Percentiles rank a stretch among this genome's conserved stretches.
Conservation (phyloP, 2,329 filamentous ascomycete genomes). For the Colletotrichum incanum region DNA sequence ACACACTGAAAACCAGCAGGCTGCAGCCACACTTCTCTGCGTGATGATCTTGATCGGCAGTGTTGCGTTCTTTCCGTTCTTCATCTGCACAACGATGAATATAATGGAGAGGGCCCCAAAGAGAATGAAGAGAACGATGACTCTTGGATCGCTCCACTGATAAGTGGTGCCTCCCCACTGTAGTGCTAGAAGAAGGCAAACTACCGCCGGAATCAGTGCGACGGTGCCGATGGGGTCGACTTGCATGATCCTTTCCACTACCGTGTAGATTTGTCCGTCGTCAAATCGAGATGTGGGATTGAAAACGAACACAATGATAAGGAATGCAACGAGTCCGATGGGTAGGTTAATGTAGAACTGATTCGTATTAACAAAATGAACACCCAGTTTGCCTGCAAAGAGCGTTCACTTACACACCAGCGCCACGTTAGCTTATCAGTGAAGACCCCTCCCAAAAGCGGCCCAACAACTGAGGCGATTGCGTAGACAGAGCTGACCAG, state of each 20-base stretch:
- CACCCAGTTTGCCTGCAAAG: background rate
- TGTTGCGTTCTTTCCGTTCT: conserved; percentile 52
- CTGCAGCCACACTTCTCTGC: conserved; percentile 50
- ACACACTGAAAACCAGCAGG: conserved; percentile 46
- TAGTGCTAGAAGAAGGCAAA: conserved; percentile 62
- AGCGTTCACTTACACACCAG: conserved; percentile 47
- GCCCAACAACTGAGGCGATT: conserved; percentile 51
- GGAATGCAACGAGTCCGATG: conserved; percentile 45
- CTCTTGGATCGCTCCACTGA: conserved; percentile 50
- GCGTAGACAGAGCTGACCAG: conserved; percentile 56
- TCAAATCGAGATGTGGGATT: conserved; percentile 11
- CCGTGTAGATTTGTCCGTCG: conserved; percentile 2
- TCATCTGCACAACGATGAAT: conserved; percentile 53
- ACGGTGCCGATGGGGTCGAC: conserved; percentile 46
- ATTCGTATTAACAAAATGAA: background rate
- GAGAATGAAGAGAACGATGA: conserved; percentile 54
- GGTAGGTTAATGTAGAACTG: conserved; percentile 51
- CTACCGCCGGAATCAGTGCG: conserved; percentile 44
- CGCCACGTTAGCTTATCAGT: conserved; percentile 51
- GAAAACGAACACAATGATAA: conserved; percentile 51
- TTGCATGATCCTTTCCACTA: conserved; percentile 41
- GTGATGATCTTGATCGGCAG: conserved; percentile 55
- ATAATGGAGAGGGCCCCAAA: conserved; percentile 49
- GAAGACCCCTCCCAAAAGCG: conserved; percentile 50
- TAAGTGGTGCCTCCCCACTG: conserved; percentile 59